A percentile compares a stretch with the other conserved stretches of the same genome.
phyloP scores from a whole-genome alignment of 2,329 filamentous ascomycete genomes.

The Aspergillus tamarii region DNA sequence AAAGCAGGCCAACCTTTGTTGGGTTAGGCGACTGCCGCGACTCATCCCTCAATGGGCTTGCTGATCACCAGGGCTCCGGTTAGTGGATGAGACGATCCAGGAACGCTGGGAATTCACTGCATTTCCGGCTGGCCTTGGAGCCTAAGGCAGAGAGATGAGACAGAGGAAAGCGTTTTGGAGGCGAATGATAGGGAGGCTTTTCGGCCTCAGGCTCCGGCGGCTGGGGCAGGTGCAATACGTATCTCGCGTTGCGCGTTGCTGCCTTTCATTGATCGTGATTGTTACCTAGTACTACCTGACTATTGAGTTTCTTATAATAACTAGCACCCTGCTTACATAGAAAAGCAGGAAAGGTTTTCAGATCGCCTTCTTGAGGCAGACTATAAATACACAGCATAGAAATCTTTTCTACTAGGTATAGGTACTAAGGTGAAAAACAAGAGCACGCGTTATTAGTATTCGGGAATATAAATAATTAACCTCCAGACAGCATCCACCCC shows the following conservation, averaged over 20 bases:
- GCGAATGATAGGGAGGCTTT: not conserved
- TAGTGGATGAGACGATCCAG: conserved; percentile 22
- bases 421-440: not conserved
- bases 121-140: conserved; percentile 1
- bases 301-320: not conserved
- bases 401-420: not conserved
- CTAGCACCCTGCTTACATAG: not conserved
- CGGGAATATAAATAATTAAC: not conserved
- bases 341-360: not conserved
- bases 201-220: not conserved
- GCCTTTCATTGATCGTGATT: not conserved
- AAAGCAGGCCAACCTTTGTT: conserved; percentile 14
- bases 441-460: not conserved
- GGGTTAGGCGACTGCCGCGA: conserved; percentile 10
- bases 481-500: not conserved
- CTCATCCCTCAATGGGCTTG: conserved; percentile 19
- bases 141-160: conserved; percentile 6
- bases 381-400: not conserved
- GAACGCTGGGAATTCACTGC: conserved; percentile 18
- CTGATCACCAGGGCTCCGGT: conserved; percentile 23
- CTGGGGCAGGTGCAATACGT: conserved; percentile 6
- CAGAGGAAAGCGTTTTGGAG: not conserved
- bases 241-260: conserved; percentile 17
- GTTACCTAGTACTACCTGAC: not conserved
- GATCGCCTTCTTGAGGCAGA: not conserved